A percentile compares a stretch with the other conserved stretches of the same genome.
These are phyloP conservation scores for Xerocomus spinulosus DNA, from an alignment of 768 basidiomycete genomes.

Conservation along the genomic window DNA sequence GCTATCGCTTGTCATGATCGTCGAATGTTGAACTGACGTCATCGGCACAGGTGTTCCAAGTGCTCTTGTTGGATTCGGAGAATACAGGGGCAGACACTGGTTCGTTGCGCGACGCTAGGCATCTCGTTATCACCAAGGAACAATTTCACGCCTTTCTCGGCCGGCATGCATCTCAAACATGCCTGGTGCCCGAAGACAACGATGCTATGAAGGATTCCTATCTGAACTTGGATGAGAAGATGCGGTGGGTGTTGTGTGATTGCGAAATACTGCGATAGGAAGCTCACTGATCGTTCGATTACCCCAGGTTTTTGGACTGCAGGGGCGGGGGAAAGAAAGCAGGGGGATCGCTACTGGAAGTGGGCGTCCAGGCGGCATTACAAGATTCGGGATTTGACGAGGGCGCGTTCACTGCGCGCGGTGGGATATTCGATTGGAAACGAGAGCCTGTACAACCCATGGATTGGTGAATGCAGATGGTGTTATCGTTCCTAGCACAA, in stretches of 20 bases:
- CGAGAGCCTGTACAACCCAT: too few species aligned
- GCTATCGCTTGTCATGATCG: neutral
- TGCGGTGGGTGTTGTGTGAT: slow-evolving; percentile 33
- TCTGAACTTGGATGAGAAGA: slow-evolving; percentile 35
- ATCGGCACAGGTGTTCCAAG: slow-evolving; percentile 33
- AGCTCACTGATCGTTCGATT: neutral
- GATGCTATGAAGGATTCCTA: slow-evolving; percentile 39
- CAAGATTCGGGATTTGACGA: slow-evolving; percentile 34
- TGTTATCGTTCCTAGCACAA: too few species aligned
- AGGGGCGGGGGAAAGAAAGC: slow-evolving; percentile 31
- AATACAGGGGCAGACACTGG: slow-evolving; percentile 31
- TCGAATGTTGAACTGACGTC: slow-evolving; percentile 5
- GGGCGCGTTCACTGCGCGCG: slow-evolving; percentile 28
- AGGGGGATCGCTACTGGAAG: slow-evolving; percentile 25
- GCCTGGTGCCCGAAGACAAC: slow-evolving; percentile 37
- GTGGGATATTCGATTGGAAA: slow-evolving; percentile 37
- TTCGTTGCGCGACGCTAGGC: slow-evolving; percentile 32
- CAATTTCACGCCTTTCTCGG: slow-evolving; percentile 35
- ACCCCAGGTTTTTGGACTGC: slow-evolving; percentile 36
- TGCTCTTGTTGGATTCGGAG: slow-evolving; percentile 33
- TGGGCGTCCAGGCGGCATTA: slow-evolving; percentile 32
- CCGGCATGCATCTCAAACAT: slow-evolving; percentile 29
- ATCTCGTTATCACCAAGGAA: slow-evolving; percentile 31
- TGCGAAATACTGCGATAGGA: too few species aligned
- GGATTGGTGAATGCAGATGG: too few species aligned